phyloP scores from a whole-genome alignment of 129 eudicot species.

The Calendula officinalis region DNA sequence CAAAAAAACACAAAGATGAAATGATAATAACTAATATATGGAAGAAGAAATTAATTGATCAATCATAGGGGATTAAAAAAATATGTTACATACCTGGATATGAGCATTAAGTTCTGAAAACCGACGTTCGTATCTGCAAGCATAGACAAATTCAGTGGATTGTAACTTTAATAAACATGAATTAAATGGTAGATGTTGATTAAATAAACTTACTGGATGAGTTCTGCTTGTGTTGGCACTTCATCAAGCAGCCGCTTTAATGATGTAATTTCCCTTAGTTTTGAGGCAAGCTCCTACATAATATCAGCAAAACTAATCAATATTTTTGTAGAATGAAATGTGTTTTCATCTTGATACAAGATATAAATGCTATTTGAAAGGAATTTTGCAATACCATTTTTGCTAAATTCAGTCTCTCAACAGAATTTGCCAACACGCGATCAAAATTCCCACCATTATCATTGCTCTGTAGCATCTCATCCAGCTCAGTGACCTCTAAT shows the following conservation, averaged over 20 bases:
- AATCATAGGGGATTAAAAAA: not conserved
- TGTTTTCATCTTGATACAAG: not conserved
- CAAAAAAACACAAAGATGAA: slow-evolving; percentile 5
- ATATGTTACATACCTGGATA: slow-evolving; percentile 47
- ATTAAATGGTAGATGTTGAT: slow-evolving; percentile 4
- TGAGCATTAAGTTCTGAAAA: slow-evolving; percentile 69
- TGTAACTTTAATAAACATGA: slow-evolving; percentile 1
- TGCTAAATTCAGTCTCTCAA: slow-evolving; percentile 44
- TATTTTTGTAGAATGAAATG: not conserved
- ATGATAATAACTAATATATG: not conserved
- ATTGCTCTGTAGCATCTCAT: slow-evolving; percentile 30
- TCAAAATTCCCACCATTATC: slow-evolving; percentile 28
- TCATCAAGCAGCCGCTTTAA: slow-evolving; percentile 65
- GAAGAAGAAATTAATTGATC: not conserved
- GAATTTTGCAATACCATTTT: slow-evolving; percentile 42
- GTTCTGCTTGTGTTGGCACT: slow-evolving; percentile 66
- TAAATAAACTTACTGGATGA: slow-evolving; percentile 55
- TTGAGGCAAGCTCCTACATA: slow-evolving; percentile 51
- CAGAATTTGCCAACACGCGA: slow-evolving; percentile 31
- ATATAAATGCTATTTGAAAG: not conserved
- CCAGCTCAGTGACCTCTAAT: slow-evolving; percentile 47
- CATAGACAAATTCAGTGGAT: not conserved
- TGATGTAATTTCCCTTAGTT: slow-evolving; percentile 48
- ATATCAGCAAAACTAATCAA: slow-evolving; percentile 9
- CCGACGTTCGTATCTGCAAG: slow-evolving; percentile 72